A percentile compares a stretch with the other conserved stretches of the same genome.
phyloP scores from a whole-genome alignment of 192 early-diverging fungal genomes.

The Podila minutissima region DNA sequence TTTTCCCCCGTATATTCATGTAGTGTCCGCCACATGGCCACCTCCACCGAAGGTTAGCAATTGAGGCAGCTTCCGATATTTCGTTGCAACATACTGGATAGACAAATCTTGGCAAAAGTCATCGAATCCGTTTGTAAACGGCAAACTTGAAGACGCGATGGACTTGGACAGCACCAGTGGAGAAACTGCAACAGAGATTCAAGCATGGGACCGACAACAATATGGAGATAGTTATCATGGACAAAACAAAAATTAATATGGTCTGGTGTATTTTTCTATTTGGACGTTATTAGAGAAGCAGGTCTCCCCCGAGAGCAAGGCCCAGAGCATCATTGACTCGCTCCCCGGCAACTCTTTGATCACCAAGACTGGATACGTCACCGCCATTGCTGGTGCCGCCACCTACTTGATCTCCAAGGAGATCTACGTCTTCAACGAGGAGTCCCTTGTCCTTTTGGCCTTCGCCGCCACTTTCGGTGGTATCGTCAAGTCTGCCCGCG shows the following conservation, averaged over 20 bases:
- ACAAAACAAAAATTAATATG: not conserved
- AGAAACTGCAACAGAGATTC: too few species aligned
- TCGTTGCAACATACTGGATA: too few species aligned
- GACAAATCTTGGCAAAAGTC: too few species aligned
- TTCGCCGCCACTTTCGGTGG: constrained; percentile 84
- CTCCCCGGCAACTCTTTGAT: constrained; percentile 91
- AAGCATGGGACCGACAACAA: too few species aligned
- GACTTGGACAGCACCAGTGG: too few species aligned
- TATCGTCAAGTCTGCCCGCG: constrained; percentile 81
- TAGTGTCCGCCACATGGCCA: constrained; percentile 53
- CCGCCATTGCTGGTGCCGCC: constrained; percentile 82
- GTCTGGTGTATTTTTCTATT: not conserved
- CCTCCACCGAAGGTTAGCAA: constrained; percentile 51
- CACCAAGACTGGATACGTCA: constrained; percentile 91
- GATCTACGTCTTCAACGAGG: constrained; percentile 96
- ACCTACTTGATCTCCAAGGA: constrained; percentile 96
- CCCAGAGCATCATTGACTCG: constrained; percentile 89
- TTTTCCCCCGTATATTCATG: not conserved
- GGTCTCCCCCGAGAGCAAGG: constrained; percentile 83
- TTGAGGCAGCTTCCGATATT: too few species aligned
- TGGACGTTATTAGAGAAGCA: constrained; percentile 36
- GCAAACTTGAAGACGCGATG: too few species aligned
- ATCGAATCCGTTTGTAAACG: too few species aligned
- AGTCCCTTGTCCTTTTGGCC: constrained; percentile 84
- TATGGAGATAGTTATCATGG: too few species aligned